A percentile compares a stretch with the other conserved stretches of the same genome.
phyloP scores from a whole-genome alignment of 2,329 filamentous ascomycete species.

The Ilyonectria robusta region DNA sequence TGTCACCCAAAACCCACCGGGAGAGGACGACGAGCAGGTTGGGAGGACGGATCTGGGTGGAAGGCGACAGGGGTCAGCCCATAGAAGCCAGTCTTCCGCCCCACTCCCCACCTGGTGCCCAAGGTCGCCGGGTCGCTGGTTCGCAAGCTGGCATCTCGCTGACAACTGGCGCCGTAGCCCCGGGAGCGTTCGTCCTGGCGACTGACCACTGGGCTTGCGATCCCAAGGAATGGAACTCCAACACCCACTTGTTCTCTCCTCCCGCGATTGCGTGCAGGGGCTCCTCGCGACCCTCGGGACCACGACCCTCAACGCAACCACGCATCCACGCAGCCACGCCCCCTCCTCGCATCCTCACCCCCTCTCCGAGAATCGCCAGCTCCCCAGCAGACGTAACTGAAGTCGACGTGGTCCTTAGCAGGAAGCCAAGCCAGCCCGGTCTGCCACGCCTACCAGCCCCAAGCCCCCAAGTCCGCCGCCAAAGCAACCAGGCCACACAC shows the following conservation, averaged over 20 bases:
- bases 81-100: constrained; percentile 4
- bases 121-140: constrained; percentile 20
- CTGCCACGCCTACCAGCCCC: background rate
- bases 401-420: background rate
- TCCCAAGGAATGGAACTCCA: constrained; percentile 15
- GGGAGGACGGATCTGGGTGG: constrained; percentile 14
- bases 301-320: background rate
- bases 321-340: too few species aligned
- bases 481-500: constrained; percentile 21
- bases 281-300: background rate
- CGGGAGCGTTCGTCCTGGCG: constrained; percentile 31
- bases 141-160: constrained; percentile 11
- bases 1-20: background rate
- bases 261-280: constrained; percentile 21
- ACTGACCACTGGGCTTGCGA: constrained; percentile 18
- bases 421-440: background rate
- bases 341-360: constrained; percentile 1
- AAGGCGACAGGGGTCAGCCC: constrained; percentile 15
- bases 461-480: constrained; percentile 14
- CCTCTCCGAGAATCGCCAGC: constrained; percentile 1
- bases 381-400: background rate
- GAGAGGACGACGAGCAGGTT: constrained; percentile 4
- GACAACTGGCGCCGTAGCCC: constrained; percentile 26
- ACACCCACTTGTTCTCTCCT: constrained; percentile 24
- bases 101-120: constrained; percentile 9